Evolutionary conservation across 139 green algal genomes (phyloP).

Genomic region (Edaphochlamys debaryana): DNA sequence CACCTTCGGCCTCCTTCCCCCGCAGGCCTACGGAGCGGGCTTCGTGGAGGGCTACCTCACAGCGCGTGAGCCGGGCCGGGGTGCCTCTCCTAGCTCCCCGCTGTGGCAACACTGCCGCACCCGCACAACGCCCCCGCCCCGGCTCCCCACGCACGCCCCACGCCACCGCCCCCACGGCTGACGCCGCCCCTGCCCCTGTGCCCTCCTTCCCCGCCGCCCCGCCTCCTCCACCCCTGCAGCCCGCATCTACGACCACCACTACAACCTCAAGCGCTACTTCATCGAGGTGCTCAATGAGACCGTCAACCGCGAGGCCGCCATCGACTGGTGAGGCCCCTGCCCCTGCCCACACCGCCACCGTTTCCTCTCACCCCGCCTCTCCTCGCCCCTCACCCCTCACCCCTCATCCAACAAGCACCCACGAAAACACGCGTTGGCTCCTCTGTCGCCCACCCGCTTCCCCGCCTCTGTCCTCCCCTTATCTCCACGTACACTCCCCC

Average conservation of each 20-base stretch:
- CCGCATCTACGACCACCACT: slow-evolving; percentile 66
- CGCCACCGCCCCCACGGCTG: too few species aligned
- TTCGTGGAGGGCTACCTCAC: slow-evolving; percentile 73
- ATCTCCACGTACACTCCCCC: not conserved
- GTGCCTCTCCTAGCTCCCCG: not conserved
- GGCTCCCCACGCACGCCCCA: not conserved
- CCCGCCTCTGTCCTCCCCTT: too few species aligned
- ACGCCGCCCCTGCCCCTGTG: not conserved
- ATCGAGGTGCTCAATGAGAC: slow-evolving; percentile 51
- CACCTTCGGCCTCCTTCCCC: not conserved
- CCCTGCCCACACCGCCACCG: too few species aligned
- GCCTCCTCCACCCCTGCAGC: not conserved
- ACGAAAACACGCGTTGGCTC: too few species aligned
- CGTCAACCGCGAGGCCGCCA: slow-evolving; percentile 40
- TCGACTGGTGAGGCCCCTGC: slow-evolving; percentile 58
- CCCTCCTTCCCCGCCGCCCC: not conserved
- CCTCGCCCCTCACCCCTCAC: not conserved
- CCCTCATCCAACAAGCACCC: not conserved
- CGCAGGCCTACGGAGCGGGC: slow-evolving; percentile 63
- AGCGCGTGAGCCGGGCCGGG: slow-evolving; percentile 28
- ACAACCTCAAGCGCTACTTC: slow-evolving; percentile 71
- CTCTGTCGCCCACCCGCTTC: too few species aligned
- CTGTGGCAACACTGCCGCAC: not conserved
- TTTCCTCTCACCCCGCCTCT: not conserved
- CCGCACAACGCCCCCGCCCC: not conserved